Evolutionary conservation across 768 basidiomycete genomes (phyloP).

Genomic region (button mushroom (Agaricus bisporus)): DNA sequence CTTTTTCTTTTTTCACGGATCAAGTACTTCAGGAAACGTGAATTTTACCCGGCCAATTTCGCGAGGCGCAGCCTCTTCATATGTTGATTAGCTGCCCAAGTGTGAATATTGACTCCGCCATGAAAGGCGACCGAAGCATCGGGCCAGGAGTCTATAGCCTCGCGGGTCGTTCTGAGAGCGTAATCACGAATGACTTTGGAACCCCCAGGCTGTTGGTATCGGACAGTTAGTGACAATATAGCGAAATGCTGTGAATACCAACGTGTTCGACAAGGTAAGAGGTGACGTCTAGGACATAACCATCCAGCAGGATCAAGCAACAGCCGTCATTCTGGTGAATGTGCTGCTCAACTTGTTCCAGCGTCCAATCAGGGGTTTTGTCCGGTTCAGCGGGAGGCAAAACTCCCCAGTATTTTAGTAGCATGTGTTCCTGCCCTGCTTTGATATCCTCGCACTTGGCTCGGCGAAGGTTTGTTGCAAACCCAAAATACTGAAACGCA

Average conservation of each 20-base stretch:
- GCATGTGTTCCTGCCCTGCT: constrained; percentile 45
- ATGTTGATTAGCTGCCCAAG: constrained; percentile 44
- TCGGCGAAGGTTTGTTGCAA: constrained; percentile 42
- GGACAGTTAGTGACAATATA: background rate
- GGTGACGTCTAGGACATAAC: constrained; percentile 56
- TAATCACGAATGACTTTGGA: constrained; percentile 46
- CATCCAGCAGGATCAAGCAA: constrained; percentile 54
- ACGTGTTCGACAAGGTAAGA: constrained; percentile 64
- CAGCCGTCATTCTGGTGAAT: constrained; percentile 21
- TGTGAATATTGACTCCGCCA: constrained; percentile 71
- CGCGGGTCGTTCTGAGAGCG: constrained; percentile 21
- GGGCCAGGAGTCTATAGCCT: constrained; percentile 11
- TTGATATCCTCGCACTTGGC: constrained; percentile 43
- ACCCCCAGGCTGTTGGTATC: constrained; percentile 52
- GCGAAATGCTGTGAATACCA: constrained; percentile 20
- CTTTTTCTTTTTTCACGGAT: no score
- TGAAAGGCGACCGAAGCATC: constrained; percentile 62
- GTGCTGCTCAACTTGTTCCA: constrained; percentile 28
- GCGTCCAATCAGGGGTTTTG: constrained; percentile 32
- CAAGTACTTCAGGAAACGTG: background rate
- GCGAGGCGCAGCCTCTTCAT: constrained; percentile 48
- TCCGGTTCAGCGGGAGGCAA: constrained; percentile 13
- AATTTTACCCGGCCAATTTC: constrained; percentile 11
- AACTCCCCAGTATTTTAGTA: constrained; percentile 23
- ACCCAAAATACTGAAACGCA: constrained; percentile 39